Evolutionary conservation across 2,329 filamentous ascomycete genomes (phyloP).

Genomic region (Trichoderma arundinaceum): DNA sequence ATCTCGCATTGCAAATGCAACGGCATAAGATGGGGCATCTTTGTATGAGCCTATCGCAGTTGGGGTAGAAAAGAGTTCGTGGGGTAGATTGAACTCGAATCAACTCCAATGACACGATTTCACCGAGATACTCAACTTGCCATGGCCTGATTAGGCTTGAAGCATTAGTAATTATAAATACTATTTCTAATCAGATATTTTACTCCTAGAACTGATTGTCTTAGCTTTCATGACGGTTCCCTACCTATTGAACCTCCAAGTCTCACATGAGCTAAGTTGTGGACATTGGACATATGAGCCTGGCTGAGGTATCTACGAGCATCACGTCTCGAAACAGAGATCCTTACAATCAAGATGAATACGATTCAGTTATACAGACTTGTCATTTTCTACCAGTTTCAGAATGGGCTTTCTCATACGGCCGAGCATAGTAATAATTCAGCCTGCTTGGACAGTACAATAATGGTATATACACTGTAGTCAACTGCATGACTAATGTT

Average conservation of each 20-base stretch:
- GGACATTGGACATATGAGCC: no score
- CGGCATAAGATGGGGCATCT: slow-evolving; percentile 7
- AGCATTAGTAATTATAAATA: no score
- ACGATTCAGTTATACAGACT: background rate
- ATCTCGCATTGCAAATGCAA: background rate
- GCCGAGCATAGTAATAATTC: background rate
- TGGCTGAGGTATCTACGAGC: no score
- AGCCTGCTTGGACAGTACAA: background rate
- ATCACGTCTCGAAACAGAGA: no score
- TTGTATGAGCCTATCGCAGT: background rate
- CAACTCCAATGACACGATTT: background rate
- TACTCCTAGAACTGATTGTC: no score
- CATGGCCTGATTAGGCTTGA: background rate
- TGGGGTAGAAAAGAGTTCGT: slow-evolving; percentile 15
- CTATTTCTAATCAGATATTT: no score
- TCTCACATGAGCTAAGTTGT: no score
- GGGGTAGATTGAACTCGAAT: slow-evolving; percentile 20
- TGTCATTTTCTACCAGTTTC: background rate
- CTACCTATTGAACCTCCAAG: no score
- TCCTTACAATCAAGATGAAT: no score
- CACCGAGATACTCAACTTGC: no score
- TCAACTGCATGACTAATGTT: slow-evolving; percentile 3
- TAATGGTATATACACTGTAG: background rate
- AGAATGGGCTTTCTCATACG: background rate
- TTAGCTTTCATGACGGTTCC: no score